A percentile compares a stretch with the other conserved stretches of the same genome.
phyloP scores from a whole-genome alignment of 202 grass and related monocot genomes.

The Setaria viridis region DNA sequence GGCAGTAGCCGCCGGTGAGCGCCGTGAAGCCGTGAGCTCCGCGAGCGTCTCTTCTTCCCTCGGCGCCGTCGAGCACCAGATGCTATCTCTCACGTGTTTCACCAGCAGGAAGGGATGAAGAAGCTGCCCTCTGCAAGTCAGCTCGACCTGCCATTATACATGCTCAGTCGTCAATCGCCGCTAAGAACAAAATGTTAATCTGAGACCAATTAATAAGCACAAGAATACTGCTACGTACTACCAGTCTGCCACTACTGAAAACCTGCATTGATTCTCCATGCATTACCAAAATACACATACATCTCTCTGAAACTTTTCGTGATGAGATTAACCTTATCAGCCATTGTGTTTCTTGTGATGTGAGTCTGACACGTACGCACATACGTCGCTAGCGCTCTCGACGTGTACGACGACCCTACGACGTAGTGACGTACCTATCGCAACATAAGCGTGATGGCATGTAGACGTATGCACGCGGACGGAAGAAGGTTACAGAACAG shows the following conservation, averaged over 20 bases:
- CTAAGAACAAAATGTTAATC: neutral
- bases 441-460: conserved; percentile 43
- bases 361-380: neutral
- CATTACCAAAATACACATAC: neutral
- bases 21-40: conserved; percentile 10
- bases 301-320: neutral
- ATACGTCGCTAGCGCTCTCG: neutral
- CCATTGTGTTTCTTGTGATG: neutral
- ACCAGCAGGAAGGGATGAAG: conserved; percentile 68
- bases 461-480: neutral
- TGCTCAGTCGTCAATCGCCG: neutral
- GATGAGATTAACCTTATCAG: neutral
- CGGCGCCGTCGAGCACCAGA: conserved; percentile 60
- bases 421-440: neutral
- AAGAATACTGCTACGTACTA: too few relatives aligned
- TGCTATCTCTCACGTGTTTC: conserved; percentile 68
- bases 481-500: neutral
- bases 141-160: conserved; percentile 52
- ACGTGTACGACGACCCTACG: neutral
- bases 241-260: neutral
- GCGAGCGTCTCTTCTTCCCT: neutral
- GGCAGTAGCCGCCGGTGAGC: conserved; percentile 33
- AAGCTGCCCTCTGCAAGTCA: conserved; percentile 79
- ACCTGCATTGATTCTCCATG: neutral
- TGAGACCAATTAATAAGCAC: neutral